These are phyloP conservation scores for Cadophora sp. DNA, from an alignment of 2,329 filamentous ascomycete genomes.

Conservation along the genomic window DNA sequence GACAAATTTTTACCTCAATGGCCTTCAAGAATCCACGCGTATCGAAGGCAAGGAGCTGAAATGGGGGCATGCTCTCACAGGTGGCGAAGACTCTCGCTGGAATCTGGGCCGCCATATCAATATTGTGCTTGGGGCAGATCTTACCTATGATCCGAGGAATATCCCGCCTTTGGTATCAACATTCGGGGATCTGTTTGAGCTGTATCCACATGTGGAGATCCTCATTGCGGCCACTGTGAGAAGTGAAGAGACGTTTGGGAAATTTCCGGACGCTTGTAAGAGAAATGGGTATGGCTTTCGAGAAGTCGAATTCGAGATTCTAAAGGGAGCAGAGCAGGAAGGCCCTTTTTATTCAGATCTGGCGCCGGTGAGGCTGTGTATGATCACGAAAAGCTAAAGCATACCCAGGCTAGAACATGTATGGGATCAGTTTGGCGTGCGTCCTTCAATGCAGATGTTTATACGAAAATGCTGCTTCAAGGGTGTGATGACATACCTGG, in stretches of 20 bases:
- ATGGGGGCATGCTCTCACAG: conserved; percentile 49
- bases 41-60: conserved; percentile 61
- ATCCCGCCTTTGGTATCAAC: conserved; percentile 71
- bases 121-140: conserved; percentile 76
- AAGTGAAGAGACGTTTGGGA: conserved; percentile 71
- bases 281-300: conserved; percentile 49
- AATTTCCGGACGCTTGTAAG: conserved; percentile 64
- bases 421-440: not conserved
- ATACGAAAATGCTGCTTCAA: too few species aligned
- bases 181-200: conserved; percentile 63
- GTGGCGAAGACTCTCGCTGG: conserved; percentile 50
- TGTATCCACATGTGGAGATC: conserved; percentile 62
- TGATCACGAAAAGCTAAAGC: conserved; percentile 43
- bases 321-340: conserved; percentile 51
- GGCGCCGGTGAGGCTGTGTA: conserved; percentile 65
- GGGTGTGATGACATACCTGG: too few species aligned
- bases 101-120: conserved; percentile 55
- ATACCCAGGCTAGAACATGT: not conserved
- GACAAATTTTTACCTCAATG: conserved; percentile 73
- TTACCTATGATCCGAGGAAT: conserved; percentile 74
- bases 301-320: conserved; percentile 52
- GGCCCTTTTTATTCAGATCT: conserved; percentile 70
- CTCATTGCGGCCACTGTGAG: conserved; percentile 75
- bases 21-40: conserved; percentile 59
- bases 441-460: too few species aligned